phyloP scores from a whole-genome alignment of 2,329 filamentous ascomycete genomes.

The Metarhizium rileyi region DNA sequence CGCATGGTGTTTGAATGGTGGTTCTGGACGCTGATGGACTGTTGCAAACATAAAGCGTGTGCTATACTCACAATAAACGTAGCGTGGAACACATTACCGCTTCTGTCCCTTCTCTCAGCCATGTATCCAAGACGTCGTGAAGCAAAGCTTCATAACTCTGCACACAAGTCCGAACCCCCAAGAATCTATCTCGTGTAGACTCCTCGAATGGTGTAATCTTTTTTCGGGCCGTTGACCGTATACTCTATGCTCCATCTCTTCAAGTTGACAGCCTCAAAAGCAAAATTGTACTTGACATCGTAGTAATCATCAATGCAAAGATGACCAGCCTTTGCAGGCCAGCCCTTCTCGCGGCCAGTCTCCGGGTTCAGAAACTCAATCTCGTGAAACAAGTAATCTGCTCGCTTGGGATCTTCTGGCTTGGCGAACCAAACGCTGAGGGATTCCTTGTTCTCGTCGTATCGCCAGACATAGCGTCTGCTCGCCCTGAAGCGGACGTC shows the following conservation, averaged over 20 bases:
- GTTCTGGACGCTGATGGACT: neutral
- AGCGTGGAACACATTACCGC: neutral
- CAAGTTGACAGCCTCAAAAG: conserved; percentile 47
- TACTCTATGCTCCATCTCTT: conserved; percentile 52
- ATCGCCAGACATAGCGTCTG: conserved; percentile 64
- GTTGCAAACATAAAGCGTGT: neutral
- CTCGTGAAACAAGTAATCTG: conserved; percentile 68
- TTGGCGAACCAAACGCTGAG: conserved; percentile 68
- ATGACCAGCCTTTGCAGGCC: conserved; percentile 58
- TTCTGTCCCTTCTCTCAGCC: neutral
- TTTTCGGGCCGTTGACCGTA: conserved; percentile 59
- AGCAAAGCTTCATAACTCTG: neutral
- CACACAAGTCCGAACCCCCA: neutral
- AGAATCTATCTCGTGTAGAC: conserved; percentile 33
- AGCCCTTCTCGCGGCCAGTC: conserved; percentile 31
- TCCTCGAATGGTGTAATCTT: conserved; percentile 57
- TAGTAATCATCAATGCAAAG: conserved; percentile 65
- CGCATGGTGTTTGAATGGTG: neutral
- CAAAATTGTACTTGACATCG: conserved; percentile 59
- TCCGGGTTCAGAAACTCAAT: conserved; percentile 47
- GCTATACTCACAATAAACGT: neutral
- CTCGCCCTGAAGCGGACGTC: conserved; percentile 50
- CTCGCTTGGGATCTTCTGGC: conserved; percentile 47
- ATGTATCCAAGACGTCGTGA: neutral
- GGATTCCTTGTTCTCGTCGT: conserved; percentile 47